Evolutionary conservation across 2,329 filamentous ascomycete species (phyloP), one percentile per base, ranked within the genome.

Genomic region (Boeremia exigua): DNA sequence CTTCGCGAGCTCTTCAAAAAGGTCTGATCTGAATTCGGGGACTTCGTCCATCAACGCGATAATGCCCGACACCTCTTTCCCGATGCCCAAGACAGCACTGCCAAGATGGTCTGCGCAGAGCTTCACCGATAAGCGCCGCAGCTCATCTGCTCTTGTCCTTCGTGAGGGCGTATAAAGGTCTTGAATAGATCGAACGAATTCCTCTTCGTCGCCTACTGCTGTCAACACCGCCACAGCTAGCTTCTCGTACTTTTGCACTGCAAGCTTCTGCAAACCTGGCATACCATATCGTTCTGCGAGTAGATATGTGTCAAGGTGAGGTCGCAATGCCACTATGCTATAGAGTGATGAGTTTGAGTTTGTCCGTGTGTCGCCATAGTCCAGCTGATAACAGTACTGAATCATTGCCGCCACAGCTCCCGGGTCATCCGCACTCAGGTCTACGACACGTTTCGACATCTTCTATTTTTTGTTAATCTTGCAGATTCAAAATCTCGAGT

Each of bases 341-440:
- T 68, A 65, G 23, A 64, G 61, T 12, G 56, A 51, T 10, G 55
- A 40, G 34, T 64, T 65, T 1, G 61, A 45, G 28, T 60, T 58
- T n/a, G 62, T 17, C 17, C 66, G 53, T 17, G 60, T 64, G 38
- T 73, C 69, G 44, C 48, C 62, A 36, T 73, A 71, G 42, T 72
- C 67, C 23, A 72, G 54, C 23, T 69, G 66, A 36, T 73, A 73
- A 46, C 63, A 69, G 43, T 71, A 73, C 40, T 71, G 68, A 49
- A 73, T 66, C 71, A 73, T 72, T 6, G 70, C 69, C 8, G 70
- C 64, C 10, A 73, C 68, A 33, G 69, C 67, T 32, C 60, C 62
- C 9, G 71, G 64, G 29, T 73, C 65, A 38, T 72, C 70, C 23
- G 66, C 64, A 19, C 69, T 69, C 15, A 72, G 58, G 46, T 72